Conservation (phyloP, 1,284 basidiomycete genomes). For the Exobasidium cylindrosporum region DNA sequence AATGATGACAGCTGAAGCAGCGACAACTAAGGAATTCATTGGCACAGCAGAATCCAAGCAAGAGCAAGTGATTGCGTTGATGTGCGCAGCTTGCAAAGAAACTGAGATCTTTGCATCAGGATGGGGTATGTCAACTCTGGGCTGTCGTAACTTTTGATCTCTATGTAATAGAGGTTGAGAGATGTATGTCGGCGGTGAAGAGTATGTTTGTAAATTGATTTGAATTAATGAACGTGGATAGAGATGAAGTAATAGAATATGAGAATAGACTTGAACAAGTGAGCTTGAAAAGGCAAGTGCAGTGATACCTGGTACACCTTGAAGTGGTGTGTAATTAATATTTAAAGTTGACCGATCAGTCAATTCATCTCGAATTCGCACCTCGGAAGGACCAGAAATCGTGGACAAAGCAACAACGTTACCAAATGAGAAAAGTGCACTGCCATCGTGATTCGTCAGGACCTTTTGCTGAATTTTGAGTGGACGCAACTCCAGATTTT, state of each 20-base stretch:
- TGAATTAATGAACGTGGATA: constrained; percentile 65
- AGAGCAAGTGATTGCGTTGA: constrained; percentile 10
- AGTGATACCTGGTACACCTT: constrained; percentile 56
- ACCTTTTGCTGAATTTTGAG: background rate
- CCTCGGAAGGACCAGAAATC: constrained; percentile 60
- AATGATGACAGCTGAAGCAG: constrained; percentile 3
- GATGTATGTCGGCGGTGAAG: background rate
- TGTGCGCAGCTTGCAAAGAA: constrained; percentile 8
- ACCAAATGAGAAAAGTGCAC: constrained; percentile 11
- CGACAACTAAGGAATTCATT: constrained; percentile 3
- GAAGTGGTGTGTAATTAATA: constrained; percentile 59
- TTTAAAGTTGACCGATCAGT: constrained; percentile 61
- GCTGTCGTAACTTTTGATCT: constrained; percentile 4
- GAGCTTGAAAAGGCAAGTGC: constrained; percentile 21
- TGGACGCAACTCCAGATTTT: constrained; percentile 4
- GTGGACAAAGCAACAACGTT: constrained; percentile 51
- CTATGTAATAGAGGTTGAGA: constrained; percentile 1
- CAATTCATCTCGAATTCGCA: constrained; percentile 60
- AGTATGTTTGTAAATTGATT: constrained; percentile 61
- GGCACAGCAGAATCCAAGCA: constrained; percentile 9
- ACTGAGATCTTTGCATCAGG: constrained; percentile 11
- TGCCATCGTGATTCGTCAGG: constrained; percentile 11
- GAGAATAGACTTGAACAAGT: constrained; percentile 23
- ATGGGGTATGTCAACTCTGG: constrained; percentile 1
- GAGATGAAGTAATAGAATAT: constrained; percentile 58